phyloP scores from a whole-genome alignment of 2,329 filamentous ascomycete species.

The Sclerotinia subarctica region DNA sequence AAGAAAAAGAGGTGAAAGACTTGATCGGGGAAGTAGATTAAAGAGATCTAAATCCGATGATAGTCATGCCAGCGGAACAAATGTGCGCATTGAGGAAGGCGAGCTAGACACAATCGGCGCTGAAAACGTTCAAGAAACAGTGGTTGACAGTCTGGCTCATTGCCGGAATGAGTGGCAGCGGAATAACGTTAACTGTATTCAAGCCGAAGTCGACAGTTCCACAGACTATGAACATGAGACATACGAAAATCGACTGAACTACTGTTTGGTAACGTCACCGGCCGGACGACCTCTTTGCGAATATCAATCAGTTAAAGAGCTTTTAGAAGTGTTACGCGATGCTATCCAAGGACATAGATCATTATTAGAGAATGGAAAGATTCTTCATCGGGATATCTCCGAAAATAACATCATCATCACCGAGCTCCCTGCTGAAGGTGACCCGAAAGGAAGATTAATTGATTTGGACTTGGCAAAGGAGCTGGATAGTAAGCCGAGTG shows the following conservation, averaged over 20 bases:
- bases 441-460: too few species aligned
- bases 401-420: too few species aligned
- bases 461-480: too few species aligned
- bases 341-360: too few species aligned
- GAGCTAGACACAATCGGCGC: slow-evolving; percentile 13
- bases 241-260: slow-evolving; percentile 37
- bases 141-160: slow-evolving; percentile 28
- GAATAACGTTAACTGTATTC: slow-evolving; percentile 11
- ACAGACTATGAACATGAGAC: slow-evolving; percentile 21
- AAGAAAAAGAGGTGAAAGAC: slow-evolving; percentile 29
- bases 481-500: too few species aligned
- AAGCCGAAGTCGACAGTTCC: slow-evolving; percentile 23
- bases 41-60: slow-evolving; percentile 29
- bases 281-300: slow-evolving; percentile 28
- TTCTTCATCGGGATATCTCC: too few species aligned
- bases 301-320: too few species aligned
- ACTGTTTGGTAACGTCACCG: slow-evolving; percentile 37
- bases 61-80: slow-evolving; percentile 23
- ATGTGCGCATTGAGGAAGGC: slow-evolving; percentile 24
- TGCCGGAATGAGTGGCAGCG: slow-evolving; percentile 27
- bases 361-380: too few species aligned
- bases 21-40: slow-evolving; percentile 23
- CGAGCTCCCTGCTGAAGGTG: too few species aligned
- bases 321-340: too few species aligned
- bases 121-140: slow-evolving; percentile 32